Evolutionary conservation across 331 rosid species (phyloP).

Genomic region (Rhamnella rubrinervis): DNA sequence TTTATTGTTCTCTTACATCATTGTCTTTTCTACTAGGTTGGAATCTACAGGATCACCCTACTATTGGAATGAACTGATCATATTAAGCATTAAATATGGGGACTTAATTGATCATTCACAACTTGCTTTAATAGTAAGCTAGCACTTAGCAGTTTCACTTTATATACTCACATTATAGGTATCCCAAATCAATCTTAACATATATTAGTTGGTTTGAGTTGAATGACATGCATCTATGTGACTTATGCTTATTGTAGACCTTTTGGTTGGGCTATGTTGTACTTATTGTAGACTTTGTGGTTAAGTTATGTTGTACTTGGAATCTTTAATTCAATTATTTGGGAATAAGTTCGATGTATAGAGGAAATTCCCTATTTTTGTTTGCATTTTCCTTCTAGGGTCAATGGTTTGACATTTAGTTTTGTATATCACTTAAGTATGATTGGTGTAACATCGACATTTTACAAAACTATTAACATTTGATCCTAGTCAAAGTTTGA

Average conservation of each 20-base stretch:
- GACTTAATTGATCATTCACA: conserved; percentile 93
- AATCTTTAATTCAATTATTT: not conserved
- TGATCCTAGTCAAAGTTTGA: no score
- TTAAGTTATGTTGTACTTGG: not conserved
- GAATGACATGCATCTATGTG: not conserved
- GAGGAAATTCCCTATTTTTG: not conserved
- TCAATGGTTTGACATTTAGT: not conserved
- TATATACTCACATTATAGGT: not conserved
- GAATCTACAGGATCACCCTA: conserved; percentile 74
- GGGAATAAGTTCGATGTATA: not conserved
- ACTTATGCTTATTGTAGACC: not conserved
- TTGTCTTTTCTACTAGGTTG: conserved; percentile 53
- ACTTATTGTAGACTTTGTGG: no score
- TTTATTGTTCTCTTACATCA: conserved; percentile 1
- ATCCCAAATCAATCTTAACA: no score
- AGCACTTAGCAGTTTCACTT: not conserved
- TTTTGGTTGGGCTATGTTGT: no score
- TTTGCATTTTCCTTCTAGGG: not conserved
- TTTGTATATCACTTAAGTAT: not conserved
- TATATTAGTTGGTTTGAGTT: no score
- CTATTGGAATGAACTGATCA: conserved; percentile 85
- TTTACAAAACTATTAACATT: no score
- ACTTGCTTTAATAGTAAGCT: conserved; percentile 77
- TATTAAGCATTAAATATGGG: conserved; percentile 80
- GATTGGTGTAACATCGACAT: no score